Percentiles rank a stretch among this genome's conserved stretches.
Evolutionary conservation across 768 basidiomycete genomes (phyloP).

Genomic region (Kwoniella europaea): DNA sequence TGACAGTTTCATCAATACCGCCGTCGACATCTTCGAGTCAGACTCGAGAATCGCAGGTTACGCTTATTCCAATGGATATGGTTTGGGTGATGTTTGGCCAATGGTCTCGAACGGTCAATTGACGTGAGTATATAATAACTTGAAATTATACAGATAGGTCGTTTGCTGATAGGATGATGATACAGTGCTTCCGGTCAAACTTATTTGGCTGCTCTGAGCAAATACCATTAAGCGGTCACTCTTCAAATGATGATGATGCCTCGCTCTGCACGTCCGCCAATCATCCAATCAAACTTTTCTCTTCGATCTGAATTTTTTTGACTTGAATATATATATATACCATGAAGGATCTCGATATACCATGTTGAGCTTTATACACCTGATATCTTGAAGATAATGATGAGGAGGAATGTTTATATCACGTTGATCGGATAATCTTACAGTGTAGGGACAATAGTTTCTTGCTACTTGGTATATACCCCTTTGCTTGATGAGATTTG

Average conservation of each 20-base stretch:
- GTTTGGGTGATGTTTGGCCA: slow-evolving; percentile 50
- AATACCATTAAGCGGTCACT: slow-evolving; percentile 30
- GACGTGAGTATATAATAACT: slow-evolving; percentile 20
- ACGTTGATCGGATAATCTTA: slow-evolving; percentile 9
- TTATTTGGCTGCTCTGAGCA: slow-evolving; percentile 41
- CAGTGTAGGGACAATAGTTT: not conserved
- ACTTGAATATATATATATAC: not conserved
- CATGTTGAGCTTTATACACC: not conserved
- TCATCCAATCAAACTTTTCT: not conserved
- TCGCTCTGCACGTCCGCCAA: not conserved
- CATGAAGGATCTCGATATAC: slow-evolving; percentile 1
- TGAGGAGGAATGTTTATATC: slow-evolving; percentile 11
- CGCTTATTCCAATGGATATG: slow-evolving; percentile 48
- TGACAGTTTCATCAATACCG: slow-evolving; percentile 46
- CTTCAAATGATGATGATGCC: no score
- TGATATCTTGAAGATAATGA: not conserved
- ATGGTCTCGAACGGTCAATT: slow-evolving; percentile 36
- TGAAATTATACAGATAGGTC: not conserved
- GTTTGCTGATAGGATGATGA: not conserved
- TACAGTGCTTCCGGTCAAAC: slow-evolving; percentile 37
- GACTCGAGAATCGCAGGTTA: slow-evolving; percentile 49
- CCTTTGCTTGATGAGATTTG: not conserved
- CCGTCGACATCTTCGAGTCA: slow-evolving; percentile 51
- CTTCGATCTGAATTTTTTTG: not conserved
- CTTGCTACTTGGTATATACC: slow-evolving; percentile 5